phyloP scores from a whole-genome alignment of 2,329 filamentous ascomycete species.

The Trichoderma endophyticum region DNA sequence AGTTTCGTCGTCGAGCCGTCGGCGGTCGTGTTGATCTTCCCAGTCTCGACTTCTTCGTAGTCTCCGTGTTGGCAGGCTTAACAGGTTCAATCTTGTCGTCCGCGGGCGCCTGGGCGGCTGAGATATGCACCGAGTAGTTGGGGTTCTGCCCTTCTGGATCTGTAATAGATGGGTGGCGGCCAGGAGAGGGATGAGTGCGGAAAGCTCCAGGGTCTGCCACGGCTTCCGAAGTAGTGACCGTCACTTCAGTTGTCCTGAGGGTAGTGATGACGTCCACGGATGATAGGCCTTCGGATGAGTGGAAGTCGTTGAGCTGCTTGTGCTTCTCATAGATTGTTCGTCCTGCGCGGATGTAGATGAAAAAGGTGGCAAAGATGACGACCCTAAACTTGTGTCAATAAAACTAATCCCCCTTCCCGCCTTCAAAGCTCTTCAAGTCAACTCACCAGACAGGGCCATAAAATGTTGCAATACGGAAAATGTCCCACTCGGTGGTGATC shows the following conservation, averaged over 20 bases:
- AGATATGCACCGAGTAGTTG: slow-evolving; percentile 53
- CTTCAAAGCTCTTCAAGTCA: background rate
- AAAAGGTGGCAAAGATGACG: slow-evolving; percentile 57
- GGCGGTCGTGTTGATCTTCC: background rate
- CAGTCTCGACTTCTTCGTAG: background rate
- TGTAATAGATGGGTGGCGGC: slow-evolving; percentile 18
- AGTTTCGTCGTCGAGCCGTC: slow-evolving; percentile 35
- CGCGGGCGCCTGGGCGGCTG: slow-evolving; percentile 30
- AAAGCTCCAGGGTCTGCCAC: slow-evolving; percentile 22
- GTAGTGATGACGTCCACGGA: slow-evolving; percentile 45
- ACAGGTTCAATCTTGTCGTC: slow-evolving; percentile 28
- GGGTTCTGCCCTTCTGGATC: slow-evolving; percentile 19
- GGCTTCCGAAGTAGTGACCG: slow-evolving; percentile 52
- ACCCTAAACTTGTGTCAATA: slow-evolving; percentile 43
- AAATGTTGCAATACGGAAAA: slow-evolving; percentile 70
- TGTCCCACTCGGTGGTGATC: slow-evolving; percentile 64
- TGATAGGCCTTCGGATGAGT: slow-evolving; percentile 44
- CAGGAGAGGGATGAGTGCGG: slow-evolving; percentile 23
- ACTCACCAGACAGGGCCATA: slow-evolving; percentile 69
- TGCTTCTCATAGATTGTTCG: slow-evolving; percentile 66
- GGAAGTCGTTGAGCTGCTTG: slow-evolving; percentile 56
- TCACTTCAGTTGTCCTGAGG: slow-evolving; percentile 61
- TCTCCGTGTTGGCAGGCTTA: slow-evolving; percentile 22
- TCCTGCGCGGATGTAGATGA: slow-evolving; percentile 65
- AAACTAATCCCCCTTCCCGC: too few species aligned